A percentile compares a stretch with the other conserved stretches of the same genome.
These are phyloP conservation scores for Amylostereum chailletii DNA, from an alignment of 1,284 basidiomycete species.

Conservation along the genomic window DNA sequence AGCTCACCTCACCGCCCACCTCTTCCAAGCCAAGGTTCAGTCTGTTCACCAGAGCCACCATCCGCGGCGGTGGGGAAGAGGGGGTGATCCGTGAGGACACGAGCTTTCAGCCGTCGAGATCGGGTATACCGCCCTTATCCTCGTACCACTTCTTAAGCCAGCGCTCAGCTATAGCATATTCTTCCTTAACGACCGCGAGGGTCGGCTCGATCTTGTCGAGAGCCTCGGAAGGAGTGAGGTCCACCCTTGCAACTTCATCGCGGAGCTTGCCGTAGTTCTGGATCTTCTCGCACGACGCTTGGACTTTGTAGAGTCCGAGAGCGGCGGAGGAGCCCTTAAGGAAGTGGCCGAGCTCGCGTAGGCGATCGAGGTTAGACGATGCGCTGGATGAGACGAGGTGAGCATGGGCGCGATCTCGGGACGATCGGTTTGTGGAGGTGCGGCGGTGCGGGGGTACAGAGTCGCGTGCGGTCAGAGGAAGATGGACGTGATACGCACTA, in stretches of 20 bases:
- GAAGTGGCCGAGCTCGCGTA: slow-evolving; percentile 82
- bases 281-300: slow-evolving; percentile 80
- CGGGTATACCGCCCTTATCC: slow-evolving; percentile 1
- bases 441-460: neutral
- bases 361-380: slow-evolving; percentile 48
- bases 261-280: slow-evolving; percentile 72
- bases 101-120: neutral
- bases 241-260: slow-evolving; percentile 39
- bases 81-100: too few relatives aligned
- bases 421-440: slow-evolving; percentile 6
- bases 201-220: slow-evolving; percentile 51
- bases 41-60: too few relatives aligned
- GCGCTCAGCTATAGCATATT: slow-evolving; percentile 47
- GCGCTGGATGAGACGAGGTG: slow-evolving; percentile 28
- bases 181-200: slow-evolving; percentile 43
- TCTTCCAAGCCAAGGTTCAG: too few relatives aligned
- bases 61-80: too few relatives aligned
- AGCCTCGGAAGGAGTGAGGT: slow-evolving; percentile 50
- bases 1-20: too few relatives aligned
- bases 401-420: slow-evolving; percentile 10
- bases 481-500: slow-evolving; percentile 47
- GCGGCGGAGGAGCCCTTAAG: slow-evolving; percentile 93
- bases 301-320: slow-evolving; percentile 75
- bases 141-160: slow-evolving; percentile 34
- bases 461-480: slow-evolving; percentile 1